phyloP scores from a whole-genome alignment of 1,139 yeast genomes.

The Candida labiduridarum region DNA sequence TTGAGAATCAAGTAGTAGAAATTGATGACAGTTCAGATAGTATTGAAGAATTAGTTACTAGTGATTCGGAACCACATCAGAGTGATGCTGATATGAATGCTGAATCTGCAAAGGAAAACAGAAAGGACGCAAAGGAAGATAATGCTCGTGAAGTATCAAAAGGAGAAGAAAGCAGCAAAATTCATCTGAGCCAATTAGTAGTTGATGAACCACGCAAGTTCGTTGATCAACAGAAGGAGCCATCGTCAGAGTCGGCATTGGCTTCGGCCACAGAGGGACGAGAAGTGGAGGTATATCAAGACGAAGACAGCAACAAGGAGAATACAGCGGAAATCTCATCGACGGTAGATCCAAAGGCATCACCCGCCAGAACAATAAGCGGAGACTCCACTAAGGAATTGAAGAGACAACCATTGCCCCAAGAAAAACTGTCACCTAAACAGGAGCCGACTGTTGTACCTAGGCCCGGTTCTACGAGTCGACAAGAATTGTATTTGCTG shows the following conservation, averaged over 20 bases:
- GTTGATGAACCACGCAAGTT: background rate
- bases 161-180: background rate
- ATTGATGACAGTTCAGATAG: background rate
- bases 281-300: background rate
- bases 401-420: background rate
- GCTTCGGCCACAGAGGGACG: too few species aligned
- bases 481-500: background rate
- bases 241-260: too few species aligned
- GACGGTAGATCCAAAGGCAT: background rate
- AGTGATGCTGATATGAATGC: background rate
- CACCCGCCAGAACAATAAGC: conserved; percentile 4
- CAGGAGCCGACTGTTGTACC: background rate
- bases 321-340: background rate
- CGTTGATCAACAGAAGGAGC: background rate
- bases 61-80: background rate
- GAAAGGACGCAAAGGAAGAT: too few species aligned
- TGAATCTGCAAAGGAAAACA: too few species aligned
- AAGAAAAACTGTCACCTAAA: background rate
- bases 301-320: background rate
- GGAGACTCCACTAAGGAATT: background rate
- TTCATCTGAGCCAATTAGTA: background rate
- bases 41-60: background rate
- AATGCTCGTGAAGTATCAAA: background rate
- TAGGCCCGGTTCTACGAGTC: too few species aligned
- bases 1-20: too few species aligned